Evolutionary conservation across 495 filamentous ascomycete genomes (phyloP).

Genomic region (Delitschia confertaspora): DNA sequence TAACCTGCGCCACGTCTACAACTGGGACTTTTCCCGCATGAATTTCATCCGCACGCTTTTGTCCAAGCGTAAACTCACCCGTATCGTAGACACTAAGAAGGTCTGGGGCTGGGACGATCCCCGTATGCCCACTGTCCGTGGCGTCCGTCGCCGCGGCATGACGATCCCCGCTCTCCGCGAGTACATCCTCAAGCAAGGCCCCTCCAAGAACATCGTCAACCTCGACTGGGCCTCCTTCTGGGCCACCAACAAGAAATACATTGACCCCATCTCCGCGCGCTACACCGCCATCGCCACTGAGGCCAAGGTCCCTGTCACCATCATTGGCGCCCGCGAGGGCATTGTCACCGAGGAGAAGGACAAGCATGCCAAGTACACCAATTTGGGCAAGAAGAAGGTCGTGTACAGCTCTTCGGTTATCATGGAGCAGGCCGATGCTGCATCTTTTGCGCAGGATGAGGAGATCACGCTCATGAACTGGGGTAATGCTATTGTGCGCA

Average conservation of each 20-base stretch:
- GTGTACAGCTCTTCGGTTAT: conserved; percentile 60
- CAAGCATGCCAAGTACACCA: conserved; percentile 78
- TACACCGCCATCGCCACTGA: conserved; percentile 71
- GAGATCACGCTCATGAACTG: conserved; percentile 94
- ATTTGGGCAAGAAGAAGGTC: conserved; percentile 77
- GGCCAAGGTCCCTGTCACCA: conserved; percentile 55
- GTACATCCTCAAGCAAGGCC: conserved; percentile 89
- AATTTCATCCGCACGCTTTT: conserved; percentile 89
- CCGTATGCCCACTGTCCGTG: conserved; percentile 87
- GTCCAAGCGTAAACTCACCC: conserved; percentile 91
- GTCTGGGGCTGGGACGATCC: conserved; percentile 96
- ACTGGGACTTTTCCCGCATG: conserved; percentile 97
- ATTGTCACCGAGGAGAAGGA: conserved; percentile 65
- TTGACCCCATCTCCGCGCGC: conserved; percentile 77
- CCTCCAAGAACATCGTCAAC: conserved; percentile 76
- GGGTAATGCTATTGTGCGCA: conserved; percentile 83
- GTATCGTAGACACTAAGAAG: conserved; percentile 74
- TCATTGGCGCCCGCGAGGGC: conserved; percentile 59
- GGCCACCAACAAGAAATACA: conserved; percentile 92
- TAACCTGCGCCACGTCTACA: conserved; percentile 76
- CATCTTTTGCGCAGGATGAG: conserved; percentile 71
- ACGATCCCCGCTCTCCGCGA: conserved; percentile 79
- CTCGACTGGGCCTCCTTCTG: conserved; percentile 89
- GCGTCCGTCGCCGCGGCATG: conserved; percentile 82
- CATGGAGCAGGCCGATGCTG: conserved; percentile 79